A percentile compares a stretch with the other conserved stretches of the same genome.
phyloP scores from a whole-genome alignment of 768 basidiomycete genomes.

The Phylloporus rhodoxanthus region DNA sequence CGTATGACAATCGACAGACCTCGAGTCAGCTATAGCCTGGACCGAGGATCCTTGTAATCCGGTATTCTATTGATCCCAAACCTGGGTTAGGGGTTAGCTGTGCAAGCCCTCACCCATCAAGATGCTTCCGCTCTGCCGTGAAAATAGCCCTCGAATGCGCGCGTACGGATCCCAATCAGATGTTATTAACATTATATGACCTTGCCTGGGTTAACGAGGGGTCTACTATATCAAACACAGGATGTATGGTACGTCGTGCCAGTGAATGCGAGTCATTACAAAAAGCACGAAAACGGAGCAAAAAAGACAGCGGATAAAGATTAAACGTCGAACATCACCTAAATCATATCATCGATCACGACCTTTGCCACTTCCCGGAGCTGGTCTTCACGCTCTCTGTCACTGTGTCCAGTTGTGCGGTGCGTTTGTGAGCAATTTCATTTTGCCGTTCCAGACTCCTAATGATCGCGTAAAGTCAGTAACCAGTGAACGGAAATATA shows the following conservation, averaged over 20 bases:
- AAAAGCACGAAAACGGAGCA: slow-evolving; percentile 9
- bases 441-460: slow-evolving; percentile 75
- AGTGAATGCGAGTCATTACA: slow-evolving; percentile 2
- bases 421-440: slow-evolving; percentile 74
- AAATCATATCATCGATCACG: slow-evolving; percentile 18
- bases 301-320: neutral
- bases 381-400: slow-evolving; percentile 24
- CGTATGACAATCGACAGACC: no score
- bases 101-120: no score
- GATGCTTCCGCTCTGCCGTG: no score
- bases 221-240: neutral
- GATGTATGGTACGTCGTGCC: slow-evolving; percentile 17
- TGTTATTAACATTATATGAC: neutral
- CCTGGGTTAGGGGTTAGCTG: no score
- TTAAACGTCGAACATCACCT: neutral
- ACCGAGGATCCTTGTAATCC: no score
- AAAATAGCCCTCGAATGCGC: no score
- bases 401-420: slow-evolving; percentile 29
- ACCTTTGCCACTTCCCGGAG: slow-evolving; percentile 8
- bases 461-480: neutral
- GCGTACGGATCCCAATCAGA: neutral
- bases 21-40: no score
- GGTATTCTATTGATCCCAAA: no score
- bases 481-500: neutral
- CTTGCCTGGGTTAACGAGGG: neutral